phyloP scores from a whole-genome alignment of 176 grass and related monocot species.

The Zoysia japonica region DNA sequence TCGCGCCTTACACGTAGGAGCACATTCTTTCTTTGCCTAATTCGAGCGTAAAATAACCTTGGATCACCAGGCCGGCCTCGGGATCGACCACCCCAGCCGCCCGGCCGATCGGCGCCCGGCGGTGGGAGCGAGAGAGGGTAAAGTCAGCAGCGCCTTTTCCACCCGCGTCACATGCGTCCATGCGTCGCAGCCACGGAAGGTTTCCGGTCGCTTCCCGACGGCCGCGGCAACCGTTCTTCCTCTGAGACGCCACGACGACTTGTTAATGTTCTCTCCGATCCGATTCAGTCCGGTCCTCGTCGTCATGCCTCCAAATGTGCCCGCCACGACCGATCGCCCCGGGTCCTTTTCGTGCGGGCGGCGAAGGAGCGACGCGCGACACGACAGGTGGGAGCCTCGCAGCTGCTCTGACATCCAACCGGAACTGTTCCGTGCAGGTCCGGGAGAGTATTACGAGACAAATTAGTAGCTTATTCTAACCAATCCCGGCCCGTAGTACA shows the following conservation, averaged over 20 bases:
- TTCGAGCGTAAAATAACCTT: neutral
- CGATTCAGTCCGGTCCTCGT: neutral
- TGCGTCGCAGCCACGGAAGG: slow-evolving; percentile 45
- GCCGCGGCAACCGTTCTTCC: neutral
- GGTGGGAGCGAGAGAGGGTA: neutral
- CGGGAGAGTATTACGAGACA: neutral
- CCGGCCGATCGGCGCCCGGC: neutral
- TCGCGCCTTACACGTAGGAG: too few species aligned
- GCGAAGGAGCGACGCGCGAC: neutral
- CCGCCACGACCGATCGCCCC: slow-evolving; percentile 24
- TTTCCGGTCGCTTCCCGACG: slow-evolving; percentile 16
- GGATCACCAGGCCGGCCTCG: neutral
- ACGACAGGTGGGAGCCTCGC: slow-evolving; percentile 34
- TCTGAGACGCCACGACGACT: slow-evolving; percentile 5
- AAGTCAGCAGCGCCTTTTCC: slow-evolving; percentile 30
- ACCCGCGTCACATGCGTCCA: neutral
- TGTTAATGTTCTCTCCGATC: neutral
- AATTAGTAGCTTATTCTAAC: neutral
- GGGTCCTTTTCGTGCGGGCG: neutral
- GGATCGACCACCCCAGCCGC: neutral
- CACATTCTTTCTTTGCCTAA: neutral
- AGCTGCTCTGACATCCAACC: neutral
- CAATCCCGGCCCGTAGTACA: neutral
- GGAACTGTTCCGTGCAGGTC: neutral
- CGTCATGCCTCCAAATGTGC: slow-evolving; percentile 24